Evolutionary conservation across 2,329 filamentous ascomycete species (phyloP).

Genomic region (Colletotrichum godetiae): DNA sequence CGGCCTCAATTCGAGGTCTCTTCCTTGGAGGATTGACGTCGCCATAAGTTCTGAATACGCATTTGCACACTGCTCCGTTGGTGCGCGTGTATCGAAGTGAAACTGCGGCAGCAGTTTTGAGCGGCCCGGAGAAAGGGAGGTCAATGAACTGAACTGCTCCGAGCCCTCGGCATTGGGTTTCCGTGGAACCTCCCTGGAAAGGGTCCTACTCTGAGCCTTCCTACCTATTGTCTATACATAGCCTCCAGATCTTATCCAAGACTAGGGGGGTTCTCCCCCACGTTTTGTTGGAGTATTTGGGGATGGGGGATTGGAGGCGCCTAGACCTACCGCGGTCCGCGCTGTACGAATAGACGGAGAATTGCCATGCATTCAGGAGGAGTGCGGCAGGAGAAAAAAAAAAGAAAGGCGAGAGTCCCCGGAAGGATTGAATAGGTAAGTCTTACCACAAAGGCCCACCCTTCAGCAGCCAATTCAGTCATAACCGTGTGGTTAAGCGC

Average conservation of each 20-base stretch:
- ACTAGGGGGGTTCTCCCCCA: no score
- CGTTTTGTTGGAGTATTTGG: background rate
- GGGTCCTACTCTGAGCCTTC: background rate
- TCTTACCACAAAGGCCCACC: background rate
- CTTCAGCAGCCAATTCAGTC: background rate
- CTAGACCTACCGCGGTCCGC: background rate
- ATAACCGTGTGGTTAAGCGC: background rate
- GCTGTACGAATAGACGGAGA: background rate
- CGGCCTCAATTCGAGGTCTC: conserved; percentile 8
- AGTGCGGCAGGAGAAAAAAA: background rate
- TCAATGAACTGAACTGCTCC: background rate
- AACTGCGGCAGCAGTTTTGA: background rate
- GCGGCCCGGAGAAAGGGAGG: background rate
- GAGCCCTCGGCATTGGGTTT: background rate
- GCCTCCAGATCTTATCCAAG: background rate
- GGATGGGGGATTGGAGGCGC: background rate
- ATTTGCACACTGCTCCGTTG: conserved; percentile 1
- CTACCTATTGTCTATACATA: background rate
- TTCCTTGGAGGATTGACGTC: background rate
- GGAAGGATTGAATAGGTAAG: background rate
- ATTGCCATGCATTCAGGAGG: background rate
- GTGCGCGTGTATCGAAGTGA: conserved; percentile 23
- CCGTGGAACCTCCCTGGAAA: background rate
- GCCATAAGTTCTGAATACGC: conserved; percentile 8
- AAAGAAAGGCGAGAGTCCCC: background rate